Base-by-base conservation (phyloP, 2,329 filamentous ascomycete genomes). In the Colletotrichum zoysiae region DNA sequence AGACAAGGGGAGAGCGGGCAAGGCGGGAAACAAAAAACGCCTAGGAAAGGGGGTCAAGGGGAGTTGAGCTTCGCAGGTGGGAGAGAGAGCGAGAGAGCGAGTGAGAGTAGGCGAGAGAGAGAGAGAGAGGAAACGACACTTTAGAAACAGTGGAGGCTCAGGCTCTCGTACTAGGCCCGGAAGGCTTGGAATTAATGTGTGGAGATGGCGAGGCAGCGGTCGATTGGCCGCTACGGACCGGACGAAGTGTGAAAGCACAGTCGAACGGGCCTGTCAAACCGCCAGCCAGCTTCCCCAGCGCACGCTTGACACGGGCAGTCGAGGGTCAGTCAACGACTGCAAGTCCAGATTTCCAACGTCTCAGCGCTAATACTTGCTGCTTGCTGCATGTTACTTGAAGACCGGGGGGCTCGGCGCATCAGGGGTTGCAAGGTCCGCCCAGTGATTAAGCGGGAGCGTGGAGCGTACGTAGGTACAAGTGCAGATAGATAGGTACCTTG, bases 151-250 rank as follows among this genome's bases (percentile, higher is more conserved):
- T 70, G 67, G 67, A 65, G 59, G 58, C 58, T 48, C 14, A 58
- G 56, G 56, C 56, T 58, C 20, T 18, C 6, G 56, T 35, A 23
- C 40, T 26, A 64, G 42, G 56, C 50, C 57, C 66, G 70, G 65
- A 70, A 72, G 70, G 70, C 70, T 65, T 72, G 65, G 59, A 65
- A 71, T 59, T 26, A 53, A 53, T 56, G 65, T 69, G 70, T 70
- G 70, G 69, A 69, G 65, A 69, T 71, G 68, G 40, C 60, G 40
- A 46, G 26, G 8, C 40, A 26, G 40, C 58, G 44, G 42, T 38
- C 60, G n/a, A 23, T 51, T 33, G 60, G 46, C 18, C 23, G 18
- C 23, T 51, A 40, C 50, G 60, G 48, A 42, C 48, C 35, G 35
- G 35, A 58, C 35, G 40, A n/a, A 26, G 35, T 26, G 35, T 35